phyloP scores from a whole-genome alignment of 2,329 filamentous ascomycete species.

The Epichloe sp. region DNA sequence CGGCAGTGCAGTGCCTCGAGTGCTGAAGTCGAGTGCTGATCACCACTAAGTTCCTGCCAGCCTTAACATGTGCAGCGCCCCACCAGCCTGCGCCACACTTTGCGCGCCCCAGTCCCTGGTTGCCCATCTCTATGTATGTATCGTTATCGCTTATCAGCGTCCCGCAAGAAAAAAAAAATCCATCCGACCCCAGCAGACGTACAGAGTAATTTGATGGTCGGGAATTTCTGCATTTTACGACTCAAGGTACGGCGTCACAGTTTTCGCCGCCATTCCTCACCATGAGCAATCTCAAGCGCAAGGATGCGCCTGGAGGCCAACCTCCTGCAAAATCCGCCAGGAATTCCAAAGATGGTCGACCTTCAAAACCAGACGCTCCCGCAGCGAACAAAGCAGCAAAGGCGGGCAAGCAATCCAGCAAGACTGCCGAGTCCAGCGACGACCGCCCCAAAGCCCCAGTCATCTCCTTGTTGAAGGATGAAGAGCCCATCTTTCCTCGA shows the following conservation, averaged over 20 bases:
- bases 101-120: not conserved
- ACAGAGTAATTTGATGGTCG: conserved; percentile 6
- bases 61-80: not conserved
- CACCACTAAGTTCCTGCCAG: too few relatives aligned
- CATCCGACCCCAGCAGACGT: not conserved
- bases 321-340: conserved; percentile 36
- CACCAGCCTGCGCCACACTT: conserved; percentile 4
- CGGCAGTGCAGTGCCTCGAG: not conserved
- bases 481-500: conserved; percentile 83
- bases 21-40: too few relatives aligned
- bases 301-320: conserved; percentile 40
- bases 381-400: conserved; percentile 15
- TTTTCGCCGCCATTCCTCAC: conserved; percentile 12
- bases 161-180: conserved; percentile 9
- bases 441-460: conserved; percentile 21
- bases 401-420: conserved; percentile 16
- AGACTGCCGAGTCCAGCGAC: conserved; percentile 14
- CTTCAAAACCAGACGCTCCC: conserved; percentile 30
- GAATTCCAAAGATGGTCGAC: conserved; percentile 30
- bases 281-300: conserved; percentile 46
- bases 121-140: not conserved
- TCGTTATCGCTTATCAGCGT: conserved; percentile 17
- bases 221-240: conserved; percentile 6
- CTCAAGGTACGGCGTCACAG: not conserved
- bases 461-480: conserved; percentile 48